Evolutionary conservation across 2,329 filamentous ascomycete species (phyloP), one percentile per base, ranked within the genome.

Genomic region (Phaeosphaeria sp.): DNA sequence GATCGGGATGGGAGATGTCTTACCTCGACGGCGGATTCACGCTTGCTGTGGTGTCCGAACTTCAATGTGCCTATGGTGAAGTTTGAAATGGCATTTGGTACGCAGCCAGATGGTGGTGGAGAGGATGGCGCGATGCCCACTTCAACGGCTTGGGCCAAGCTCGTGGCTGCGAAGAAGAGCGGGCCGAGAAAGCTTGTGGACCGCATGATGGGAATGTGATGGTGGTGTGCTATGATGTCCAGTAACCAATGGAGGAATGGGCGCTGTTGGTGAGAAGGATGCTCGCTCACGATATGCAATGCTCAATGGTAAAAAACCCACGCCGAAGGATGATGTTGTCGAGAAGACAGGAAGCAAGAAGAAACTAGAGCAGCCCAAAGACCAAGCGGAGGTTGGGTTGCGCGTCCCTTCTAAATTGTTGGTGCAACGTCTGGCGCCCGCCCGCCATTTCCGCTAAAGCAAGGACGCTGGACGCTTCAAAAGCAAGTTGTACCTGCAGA

Each of bases 51-150:
- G 23, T 44, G 17, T 54, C 42, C 21, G 59, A 60, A 57, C 64
- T 71, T 78, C 71, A 84, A 77, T 51, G 87, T 82, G 48, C 85
- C 83, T 62, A 90, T 83, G 71, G 87, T 80, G 65, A 91, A 90
- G 33, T 77, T 77, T 48, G 85, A 85, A 15, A 79, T 68, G 67
- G 81, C 83, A 53, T 73, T 81, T 11, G 77, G 62, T 47, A 75
- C 69, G 79, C 88, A 91, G 57, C 84, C 84, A 1, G 76, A 67
- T 1, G 87, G 86, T 1, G 84, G 74, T 2, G 79, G 62, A 17
- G 72, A 77, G 0, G 78, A 71, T 11, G 88, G 87, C 6, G 82
- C 74, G 52, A 88, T 79, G 60, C 75, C 74, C 56, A 72, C 68
- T 41, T 64, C 59, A 7, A 72, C 69, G 25, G 54, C 70, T 46